These are phyloP conservation scores for Microbotryum silenes-acaulis DNA, from an alignment of 1,284 basidiomycete genomes.

Conservation along the genomic window DNA sequence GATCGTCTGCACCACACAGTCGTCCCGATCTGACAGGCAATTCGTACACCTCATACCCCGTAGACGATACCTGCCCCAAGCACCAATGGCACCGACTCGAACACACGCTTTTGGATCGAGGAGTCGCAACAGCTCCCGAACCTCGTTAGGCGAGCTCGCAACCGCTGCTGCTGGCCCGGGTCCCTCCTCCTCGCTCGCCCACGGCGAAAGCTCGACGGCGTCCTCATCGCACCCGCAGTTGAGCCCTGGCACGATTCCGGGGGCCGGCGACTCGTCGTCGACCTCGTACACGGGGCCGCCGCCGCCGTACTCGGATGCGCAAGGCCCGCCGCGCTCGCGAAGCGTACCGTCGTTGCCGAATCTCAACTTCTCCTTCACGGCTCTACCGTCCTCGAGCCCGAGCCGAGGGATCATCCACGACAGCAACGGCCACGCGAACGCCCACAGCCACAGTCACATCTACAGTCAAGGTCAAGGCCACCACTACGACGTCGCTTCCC, in stretches of 20 bases:
- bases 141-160: too few relatives aligned
- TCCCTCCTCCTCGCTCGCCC: too few relatives aligned
- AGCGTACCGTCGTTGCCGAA: slow-evolving; percentile 15
- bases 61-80: too few relatives aligned
- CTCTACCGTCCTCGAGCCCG: neutral
- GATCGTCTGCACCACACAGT: too few relatives aligned
- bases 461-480: neutral
- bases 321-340: slow-evolving; percentile 12
- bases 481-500: neutral
- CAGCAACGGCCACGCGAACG: neutral
- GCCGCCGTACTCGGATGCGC: slow-evolving; percentile 1
- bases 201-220: too few relatives aligned
- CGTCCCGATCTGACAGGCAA: too few relatives aligned
- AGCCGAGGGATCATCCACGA: neutral
- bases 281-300: slow-evolving; percentile 16
- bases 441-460: neutral
- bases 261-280: neutral
- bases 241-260: neutral
- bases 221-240: too few relatives aligned
- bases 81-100: too few relatives aligned
- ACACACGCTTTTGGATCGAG: too few relatives aligned
- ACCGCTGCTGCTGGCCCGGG: too few relatives aligned
- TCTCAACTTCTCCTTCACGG: slow-evolving; percentile 9
- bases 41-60: too few relatives aligned
- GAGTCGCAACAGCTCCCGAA: too few relatives aligned